Conservation (phyloP, 2,329 filamentous ascomycete genomes). For the Talaromyces sp. region DNA sequence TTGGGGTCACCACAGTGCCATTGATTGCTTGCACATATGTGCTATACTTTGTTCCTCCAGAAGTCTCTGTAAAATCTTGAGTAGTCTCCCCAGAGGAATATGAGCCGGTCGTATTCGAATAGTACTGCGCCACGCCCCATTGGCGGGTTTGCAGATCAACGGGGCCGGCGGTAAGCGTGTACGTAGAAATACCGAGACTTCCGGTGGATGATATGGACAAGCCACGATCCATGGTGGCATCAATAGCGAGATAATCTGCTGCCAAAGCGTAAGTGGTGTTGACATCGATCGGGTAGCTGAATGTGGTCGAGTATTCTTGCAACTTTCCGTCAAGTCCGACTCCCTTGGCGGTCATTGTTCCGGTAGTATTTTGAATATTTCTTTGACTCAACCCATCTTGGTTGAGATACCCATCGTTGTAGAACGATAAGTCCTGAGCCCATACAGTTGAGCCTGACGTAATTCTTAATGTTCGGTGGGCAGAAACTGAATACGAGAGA, state of each 20-base stretch:
- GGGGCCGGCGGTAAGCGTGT: slow-evolving; percentile 48
- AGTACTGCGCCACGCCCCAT: slow-evolving; percentile 30
- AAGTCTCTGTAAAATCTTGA: slow-evolving; percentile 26
- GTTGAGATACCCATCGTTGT: slow-evolving; percentile 54
- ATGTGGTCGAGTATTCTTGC: slow-evolving; percentile 35
- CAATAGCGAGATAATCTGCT: slow-evolving; percentile 49
- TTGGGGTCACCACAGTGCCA: slow-evolving; percentile 26
- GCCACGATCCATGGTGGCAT: slow-evolving; percentile 48
- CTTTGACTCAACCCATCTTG: slow-evolving; percentile 54
- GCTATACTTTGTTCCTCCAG: slow-evolving; percentile 23
- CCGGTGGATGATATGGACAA: slow-evolving; percentile 44
- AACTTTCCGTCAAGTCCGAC: slow-evolving; percentile 37
- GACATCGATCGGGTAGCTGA: slow-evolving; percentile 60
- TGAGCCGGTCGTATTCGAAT: slow-evolving; percentile 23
- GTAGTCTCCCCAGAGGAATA: slow-evolving; percentile 30
- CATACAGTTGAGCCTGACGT: slow-evolving; percentile 51
- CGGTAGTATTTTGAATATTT: slow-evolving; percentile 51
- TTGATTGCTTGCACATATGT: slow-evolving; percentile 27
- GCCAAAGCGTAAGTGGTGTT: slow-evolving; percentile 49
- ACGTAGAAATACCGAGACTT: slow-evolving; percentile 53
- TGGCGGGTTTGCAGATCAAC: slow-evolving; percentile 28
- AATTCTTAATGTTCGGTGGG: slow-evolving; percentile 54
- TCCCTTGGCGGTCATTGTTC: slow-evolving; percentile 30
- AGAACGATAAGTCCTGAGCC: slow-evolving; percentile 57
- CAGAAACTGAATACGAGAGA: slow-evolving; percentile 56